Base-by-base conservation (phyloP, 805 yeast species). In the Clavispora vitiphila region DNA sequence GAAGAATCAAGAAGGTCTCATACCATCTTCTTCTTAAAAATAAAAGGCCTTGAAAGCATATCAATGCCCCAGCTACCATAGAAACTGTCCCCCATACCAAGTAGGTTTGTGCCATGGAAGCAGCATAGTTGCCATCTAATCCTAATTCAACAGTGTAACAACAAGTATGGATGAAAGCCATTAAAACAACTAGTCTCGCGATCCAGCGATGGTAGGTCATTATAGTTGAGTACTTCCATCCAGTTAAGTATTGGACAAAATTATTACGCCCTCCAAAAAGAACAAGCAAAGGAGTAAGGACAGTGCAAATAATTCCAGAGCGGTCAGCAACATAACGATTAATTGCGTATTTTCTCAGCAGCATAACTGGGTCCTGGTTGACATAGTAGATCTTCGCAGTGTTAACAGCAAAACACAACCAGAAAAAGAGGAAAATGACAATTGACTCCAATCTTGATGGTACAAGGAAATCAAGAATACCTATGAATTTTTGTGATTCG, bases 361-460 rank as follows among this genome's bases (percentile, higher is more conserved):
- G 35, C 18, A 45, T 45, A 2, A 47, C 20, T 3, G 50, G 37
- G 29, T 51, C 41, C 12, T 36, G 34, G 21, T 46, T 39, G 25
- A 42, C 43, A 5, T 38, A 37, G 34, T 40, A 34, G 12, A 48
- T 38, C 2, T 34, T 26, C 30, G 41, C 47, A 8, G 51, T 49
- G 25, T 32, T 38, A 8, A 48, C 19, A 10, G 40, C 43, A 18
- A 50, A 44, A 37, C 44, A 25, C 19, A 47, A 35, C 44, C 47
- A 42, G 36, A 50, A 46, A 24, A 49, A 58, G 50, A 62, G 39
- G 51, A 40, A 19, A 50, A 49, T 31, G 48, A 39, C 41, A 46
- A 44, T 35, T 43, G 62, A 48, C 58, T 62, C 58, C 41, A 56
- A 18, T 32, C 51, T 42, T 12, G 63, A 57, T 8, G 72, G 70